Percentiles rank a stretch among this genome's conserved stretches.
phyloP scores from a whole-genome alignment of 2,329 filamentous ascomycete species.

The Decorospora gaudefroyi region DNA sequence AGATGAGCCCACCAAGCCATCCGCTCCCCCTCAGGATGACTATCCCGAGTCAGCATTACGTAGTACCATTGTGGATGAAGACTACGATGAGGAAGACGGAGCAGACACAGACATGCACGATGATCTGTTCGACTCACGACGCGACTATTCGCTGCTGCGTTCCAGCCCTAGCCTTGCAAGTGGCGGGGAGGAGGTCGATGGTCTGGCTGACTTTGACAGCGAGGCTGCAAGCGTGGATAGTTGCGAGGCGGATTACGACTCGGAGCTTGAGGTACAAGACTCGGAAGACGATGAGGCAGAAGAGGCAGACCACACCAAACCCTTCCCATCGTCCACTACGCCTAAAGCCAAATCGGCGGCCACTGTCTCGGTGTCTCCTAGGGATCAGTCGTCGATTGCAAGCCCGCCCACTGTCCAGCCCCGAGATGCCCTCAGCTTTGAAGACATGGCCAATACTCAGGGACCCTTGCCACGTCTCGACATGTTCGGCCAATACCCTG shows the following conservation, averaged over 20 bases:
- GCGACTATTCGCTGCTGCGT: background rate
- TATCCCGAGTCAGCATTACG: slow-evolving; percentile 6
- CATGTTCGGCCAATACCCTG: slow-evolving; percentile 1
- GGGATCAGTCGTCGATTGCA: background rate
- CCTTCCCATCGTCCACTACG: slow-evolving; percentile 1
- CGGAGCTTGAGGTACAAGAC: slow-evolving; percentile 10
- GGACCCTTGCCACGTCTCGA: slow-evolving; percentile 3
- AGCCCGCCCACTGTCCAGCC: background rate
- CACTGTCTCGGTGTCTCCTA: background rate
- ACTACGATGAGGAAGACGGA: slow-evolving; percentile 6
- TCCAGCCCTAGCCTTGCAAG: background rate
- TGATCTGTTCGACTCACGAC: background rate
- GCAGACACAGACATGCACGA: background rate
- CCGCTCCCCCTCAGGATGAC: slow-evolving; percentile 1
- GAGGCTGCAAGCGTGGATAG: slow-evolving; percentile 15
- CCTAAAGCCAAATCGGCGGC: background rate
- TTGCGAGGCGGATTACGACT: slow-evolving; percentile 10
- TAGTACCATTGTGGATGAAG: slow-evolving; percentile 4
- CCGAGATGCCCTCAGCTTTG: slow-evolving; percentile 4
- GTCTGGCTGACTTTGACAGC: slow-evolving; percentile 14
- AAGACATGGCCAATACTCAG: background rate
- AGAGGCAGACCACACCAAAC: background rate
- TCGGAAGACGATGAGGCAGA: slow-evolving; percentile 11
- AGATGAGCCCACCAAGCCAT: background rate
- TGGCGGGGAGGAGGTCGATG: slow-evolving; percentile 10